phyloP scores from a whole-genome alignment of 352 stramenopile species.

The Phytophthora palmivora region DNA sequence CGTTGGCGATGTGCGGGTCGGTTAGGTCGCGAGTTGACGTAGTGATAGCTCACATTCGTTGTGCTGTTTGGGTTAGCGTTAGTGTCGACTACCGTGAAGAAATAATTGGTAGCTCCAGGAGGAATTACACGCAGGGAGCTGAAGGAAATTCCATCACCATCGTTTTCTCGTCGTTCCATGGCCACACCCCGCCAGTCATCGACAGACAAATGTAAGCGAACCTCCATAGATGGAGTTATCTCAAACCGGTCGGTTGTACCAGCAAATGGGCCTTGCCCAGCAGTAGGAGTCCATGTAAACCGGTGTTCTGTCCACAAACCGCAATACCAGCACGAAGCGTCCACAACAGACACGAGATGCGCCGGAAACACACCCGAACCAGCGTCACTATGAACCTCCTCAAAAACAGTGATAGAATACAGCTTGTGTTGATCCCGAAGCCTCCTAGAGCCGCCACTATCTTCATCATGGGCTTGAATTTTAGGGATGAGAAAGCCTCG shows the following conservation, averaged over 20 bases:
- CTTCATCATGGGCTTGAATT: slow-evolving; percentile 40
- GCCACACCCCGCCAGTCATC: slow-evolving; percentile 74
- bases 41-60: slow-evolving; percentile 47
- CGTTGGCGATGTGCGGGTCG: slow-evolving; percentile 29
- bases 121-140: slow-evolving; percentile 68
- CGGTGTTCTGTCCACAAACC: slow-evolving; percentile 79
- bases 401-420: slow-evolving; percentile 77
- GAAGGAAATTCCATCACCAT: slow-evolving; percentile 51
- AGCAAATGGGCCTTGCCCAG: slow-evolving; percentile 45
- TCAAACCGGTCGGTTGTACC: slow-evolving; percentile 39
- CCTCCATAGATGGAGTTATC: slow-evolving; percentile 44
- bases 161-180: slow-evolving; percentile 62
- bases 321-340: slow-evolving; percentile 84
- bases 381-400: slow-evolving; percentile 69
- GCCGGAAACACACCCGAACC: slow-evolving; percentile 57
- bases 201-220: slow-evolving; percentile 69
- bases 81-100: slow-evolving; percentile 60
- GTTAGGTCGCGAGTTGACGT: slow-evolving; percentile 40
- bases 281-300: slow-evolving; percentile 67
- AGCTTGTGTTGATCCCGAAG: slow-evolving; percentile 81
- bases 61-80: slow-evolving; percentile 26
- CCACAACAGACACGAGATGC: slow-evolving; percentile 59
- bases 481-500: slow-evolving; percentile 72
- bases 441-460: slow-evolving; percentile 26
- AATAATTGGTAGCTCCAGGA: slow-evolving; percentile 80